A percentile compares a stretch with the other conserved stretches of the same genome.
These are phyloP conservation scores for Penicillium occitanis DNA, from an alignment of 2,329 filamentous ascomycete species.

Conservation along the genomic window DNA sequence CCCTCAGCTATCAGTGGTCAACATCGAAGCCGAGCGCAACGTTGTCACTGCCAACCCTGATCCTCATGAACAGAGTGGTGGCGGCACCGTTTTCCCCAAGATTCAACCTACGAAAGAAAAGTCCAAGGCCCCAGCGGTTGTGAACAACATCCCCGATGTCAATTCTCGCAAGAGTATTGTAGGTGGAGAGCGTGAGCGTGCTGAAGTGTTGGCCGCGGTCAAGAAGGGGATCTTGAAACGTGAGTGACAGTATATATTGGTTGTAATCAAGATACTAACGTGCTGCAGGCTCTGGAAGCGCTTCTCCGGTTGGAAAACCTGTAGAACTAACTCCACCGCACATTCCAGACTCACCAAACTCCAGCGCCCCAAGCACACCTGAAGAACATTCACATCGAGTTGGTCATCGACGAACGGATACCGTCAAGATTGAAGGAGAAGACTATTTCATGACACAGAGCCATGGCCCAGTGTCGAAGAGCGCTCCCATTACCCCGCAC, in stretches of 20 bases:
- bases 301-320: slow-evolving; percentile 66
- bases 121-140: slow-evolving; percentile 32
- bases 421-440: slow-evolving; percentile 73
- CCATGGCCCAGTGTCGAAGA: slow-evolving; percentile 70
- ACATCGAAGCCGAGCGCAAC: slow-evolving; percentile 88
- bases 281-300: slow-evolving; percentile 60
- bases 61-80: slow-evolving; percentile 65
- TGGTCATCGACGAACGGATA: slow-evolving; percentile 65
- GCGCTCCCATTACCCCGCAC: slow-evolving; percentile 54
- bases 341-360: slow-evolving; percentile 74
- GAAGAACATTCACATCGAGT: slow-evolving; percentile 63
- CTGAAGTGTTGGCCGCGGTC: slow-evolving; percentile 86
- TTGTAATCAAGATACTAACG: background rate
- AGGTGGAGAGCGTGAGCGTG: slow-evolving; percentile 83
- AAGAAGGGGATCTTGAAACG: slow-evolving; percentile 96
- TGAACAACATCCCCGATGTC: slow-evolving; percentile 40
- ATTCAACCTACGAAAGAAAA: slow-evolving; percentile 78
- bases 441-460: slow-evolving; percentile 86
- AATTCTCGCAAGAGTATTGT: slow-evolving; percentile 76
- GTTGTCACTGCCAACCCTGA: slow-evolving; percentile 70
- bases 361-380: slow-evolving; percentile 84
- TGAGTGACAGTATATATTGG: slow-evolving; percentile 43
- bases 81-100: slow-evolving; percentile 78
- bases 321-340: slow-evolving; percentile 52
- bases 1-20: slow-evolving; percentile 92